Conservation (phyloP, 208 protist genomes). For the Wallacemonas collosoma region DNA sequence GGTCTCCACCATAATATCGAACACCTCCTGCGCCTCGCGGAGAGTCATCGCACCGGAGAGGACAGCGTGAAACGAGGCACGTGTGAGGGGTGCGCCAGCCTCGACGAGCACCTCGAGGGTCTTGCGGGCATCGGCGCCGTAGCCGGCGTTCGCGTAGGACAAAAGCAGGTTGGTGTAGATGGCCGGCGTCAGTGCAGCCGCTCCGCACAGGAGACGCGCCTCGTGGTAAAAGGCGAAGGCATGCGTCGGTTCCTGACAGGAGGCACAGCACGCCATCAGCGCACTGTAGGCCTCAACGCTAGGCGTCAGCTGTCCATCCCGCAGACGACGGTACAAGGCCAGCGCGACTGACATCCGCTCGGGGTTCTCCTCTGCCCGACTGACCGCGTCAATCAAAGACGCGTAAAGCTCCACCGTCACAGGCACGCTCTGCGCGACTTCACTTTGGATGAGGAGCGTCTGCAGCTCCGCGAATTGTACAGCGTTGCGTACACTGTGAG, state of each 20-base stretch:
- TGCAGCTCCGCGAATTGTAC: slow-evolving; percentile 67
- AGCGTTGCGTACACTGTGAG: slow-evolving; percentile 42
- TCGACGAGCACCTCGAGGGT: slow-evolving; percentile 84
- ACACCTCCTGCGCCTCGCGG: slow-evolving; percentile 75
- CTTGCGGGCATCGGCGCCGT: slow-evolving; percentile 60
- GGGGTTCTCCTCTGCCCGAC: slow-evolving; percentile 52
- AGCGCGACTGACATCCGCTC: slow-evolving; percentile 70
- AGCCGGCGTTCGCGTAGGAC: slow-evolving; percentile 64
- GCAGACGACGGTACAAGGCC: slow-evolving; percentile 78
- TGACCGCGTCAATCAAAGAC: slow-evolving; percentile 68
- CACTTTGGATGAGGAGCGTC: slow-evolving; percentile 52
- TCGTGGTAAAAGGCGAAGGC: slow-evolving; percentile 90
- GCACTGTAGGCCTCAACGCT: slow-evolving; percentile 73
- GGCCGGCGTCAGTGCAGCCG: slow-evolving; percentile 41
- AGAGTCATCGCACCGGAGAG: slow-evolving; percentile 57
- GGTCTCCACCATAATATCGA: slow-evolving; percentile 59
- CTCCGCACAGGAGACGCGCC: slow-evolving; percentile 52
- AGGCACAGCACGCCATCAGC: slow-evolving; percentile 76
- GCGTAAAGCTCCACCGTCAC: slow-evolving; percentile 83
- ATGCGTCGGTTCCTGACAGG: slow-evolving; percentile 65
- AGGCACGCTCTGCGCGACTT: slow-evolving; percentile 49
- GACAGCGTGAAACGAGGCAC: slow-evolving; percentile 75
- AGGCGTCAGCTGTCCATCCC: slow-evolving; percentile 52
- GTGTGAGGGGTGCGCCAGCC: slow-evolving; percentile 71
- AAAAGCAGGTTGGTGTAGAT: slow-evolving; percentile 83